phyloP scores from a whole-genome alignment of 441 rosid genomes.

The Pelargonium fulgidum region DNA sequence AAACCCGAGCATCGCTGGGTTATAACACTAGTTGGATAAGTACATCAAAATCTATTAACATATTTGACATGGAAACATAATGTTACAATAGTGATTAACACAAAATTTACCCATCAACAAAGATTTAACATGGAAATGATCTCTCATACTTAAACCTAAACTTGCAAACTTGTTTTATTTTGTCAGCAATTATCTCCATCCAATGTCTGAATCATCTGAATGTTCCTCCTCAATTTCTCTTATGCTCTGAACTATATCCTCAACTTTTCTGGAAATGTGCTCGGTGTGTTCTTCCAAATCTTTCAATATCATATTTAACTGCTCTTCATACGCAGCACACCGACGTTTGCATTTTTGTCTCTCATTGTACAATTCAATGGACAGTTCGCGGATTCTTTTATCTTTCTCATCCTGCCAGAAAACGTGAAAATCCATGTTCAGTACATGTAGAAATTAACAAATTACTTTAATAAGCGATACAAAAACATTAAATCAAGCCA shows the following conservation, averaged over 20 bases:
- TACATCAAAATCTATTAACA: background rate
- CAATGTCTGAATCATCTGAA: conserved; percentile 12
- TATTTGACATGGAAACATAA: conserved; percentile 8
- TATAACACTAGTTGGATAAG: no score
- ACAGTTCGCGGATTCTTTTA: conserved; percentile 17
- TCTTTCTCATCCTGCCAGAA: background rate
- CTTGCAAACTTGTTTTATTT: background rate
- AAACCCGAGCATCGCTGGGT: no score
- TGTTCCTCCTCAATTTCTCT: conserved; percentile 22
- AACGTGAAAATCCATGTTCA: background rate
- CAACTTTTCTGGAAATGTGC: conserved; percentile 20
- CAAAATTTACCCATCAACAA: background rate
- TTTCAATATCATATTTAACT: conserved; percentile 16
- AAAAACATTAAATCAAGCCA: no score
- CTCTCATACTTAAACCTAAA: background rate
- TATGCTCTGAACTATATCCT: conserved; percentile 18
- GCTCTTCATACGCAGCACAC: conserved; percentile 19
- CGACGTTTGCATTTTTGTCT: conserved; percentile 19
- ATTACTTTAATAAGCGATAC: no score
- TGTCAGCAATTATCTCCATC: background rate
- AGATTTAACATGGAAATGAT: background rate
- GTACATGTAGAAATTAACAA: background rate
- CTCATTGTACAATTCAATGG: conserved; percentile 19
- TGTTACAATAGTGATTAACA: background rate
- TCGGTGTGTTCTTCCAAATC: conserved; percentile 20